phyloP scores from a whole-genome alignment of 2,329 filamentous ascomycete species.

The Aspergillus unguis region DNA sequence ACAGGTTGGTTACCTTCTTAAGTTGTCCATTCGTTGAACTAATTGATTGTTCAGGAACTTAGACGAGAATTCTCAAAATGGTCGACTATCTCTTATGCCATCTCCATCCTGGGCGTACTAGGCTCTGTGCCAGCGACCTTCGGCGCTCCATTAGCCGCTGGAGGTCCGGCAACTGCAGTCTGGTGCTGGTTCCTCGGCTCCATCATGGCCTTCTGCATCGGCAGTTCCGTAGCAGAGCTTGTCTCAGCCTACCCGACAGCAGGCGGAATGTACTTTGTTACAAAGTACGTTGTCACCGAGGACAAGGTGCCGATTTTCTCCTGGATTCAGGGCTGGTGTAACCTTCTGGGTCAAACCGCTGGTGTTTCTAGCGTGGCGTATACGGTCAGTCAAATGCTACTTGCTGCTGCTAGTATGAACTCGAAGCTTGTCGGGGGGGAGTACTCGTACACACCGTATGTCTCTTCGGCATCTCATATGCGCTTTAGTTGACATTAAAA shows the following conservation, averaged over 20 bases:
- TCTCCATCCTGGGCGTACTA: conserved; percentile 62
- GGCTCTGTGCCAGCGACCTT: conserved; percentile 65
- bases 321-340: conserved; percentile 67
- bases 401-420: conserved; percentile 61
- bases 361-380: conserved; percentile 62
- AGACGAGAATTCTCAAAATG: conserved; percentile 63
- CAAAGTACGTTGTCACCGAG: conserved; percentile 61
- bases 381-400: conserved; percentile 62
- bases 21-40: not conserved
- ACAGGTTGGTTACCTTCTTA: conserved; percentile 46
- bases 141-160: conserved; percentile 55
- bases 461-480: not conserved
- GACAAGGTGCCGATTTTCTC: conserved; percentile 61
- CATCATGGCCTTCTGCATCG: conserved; percentile 62
- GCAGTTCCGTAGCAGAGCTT: conserved; percentile 62
- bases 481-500: not conserved
- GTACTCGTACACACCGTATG: conserved; percentile 58
- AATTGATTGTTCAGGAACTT: conserved; percentile 49
- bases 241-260: conserved; percentile 66
- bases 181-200: conserved; percentile 66
- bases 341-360: conserved; percentile 62
- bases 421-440: conserved; percentile 49
- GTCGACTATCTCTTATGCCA: conserved; percentile 65
- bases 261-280: conserved; percentile 67
- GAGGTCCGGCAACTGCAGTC: conserved; percentile 61